A percentile compares a stretch with the other conserved stretches of the same genome.
phyloP scores from a whole-genome alignment of 208 protist species.

The Trypanosoma cruzi region DNA sequence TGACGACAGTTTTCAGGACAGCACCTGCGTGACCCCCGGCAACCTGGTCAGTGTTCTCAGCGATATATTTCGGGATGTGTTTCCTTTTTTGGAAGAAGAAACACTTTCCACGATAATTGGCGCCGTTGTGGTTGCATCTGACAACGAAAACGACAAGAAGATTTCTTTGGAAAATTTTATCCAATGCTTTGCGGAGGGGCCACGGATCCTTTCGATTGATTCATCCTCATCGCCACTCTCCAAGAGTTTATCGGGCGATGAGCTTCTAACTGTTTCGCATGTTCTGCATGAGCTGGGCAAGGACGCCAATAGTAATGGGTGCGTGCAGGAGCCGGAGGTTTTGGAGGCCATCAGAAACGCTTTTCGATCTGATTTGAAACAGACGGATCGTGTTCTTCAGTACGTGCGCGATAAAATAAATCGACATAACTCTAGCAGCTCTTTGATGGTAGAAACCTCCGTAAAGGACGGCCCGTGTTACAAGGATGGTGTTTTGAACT shows the following conservation, averaged over 20 bases:
- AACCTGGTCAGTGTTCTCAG: slow-evolving; percentile 57
- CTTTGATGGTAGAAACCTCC: slow-evolving; percentile 10
- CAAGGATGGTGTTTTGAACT: neutral
- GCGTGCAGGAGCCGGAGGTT: slow-evolving; percentile 42
- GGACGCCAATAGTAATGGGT: slow-evolving; percentile 35
- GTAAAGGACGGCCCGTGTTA: neutral
- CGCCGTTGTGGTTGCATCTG: slow-evolving; percentile 58
- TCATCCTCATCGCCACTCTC: neutral
- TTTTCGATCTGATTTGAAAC: slow-evolving; percentile 37
- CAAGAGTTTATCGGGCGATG: slow-evolving; percentile 29
- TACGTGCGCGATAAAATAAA: slow-evolving; percentile 39
- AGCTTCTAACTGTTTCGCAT: slow-evolving; percentile 46
- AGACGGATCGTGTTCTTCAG: slow-evolving; percentile 50
- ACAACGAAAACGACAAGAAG: slow-evolving; percentile 37
- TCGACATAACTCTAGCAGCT: slow-evolving; percentile 11
- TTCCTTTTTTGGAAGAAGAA: slow-evolving; percentile 68
- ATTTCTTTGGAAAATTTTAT: slow-evolving; percentile 75
- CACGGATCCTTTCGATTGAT: slow-evolving; percentile 31
- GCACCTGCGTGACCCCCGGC: slow-evolving; percentile 50
- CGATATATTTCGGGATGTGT: slow-evolving; percentile 58
- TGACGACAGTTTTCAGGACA: slow-evolving; percentile 40
- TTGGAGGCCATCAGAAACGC: slow-evolving; percentile 33
- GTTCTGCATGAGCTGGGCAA: slow-evolving; percentile 45
- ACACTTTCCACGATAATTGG: slow-evolving; percentile 63
- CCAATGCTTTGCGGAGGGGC: slow-evolving; percentile 54